These are phyloP conservation scores for Pezicula neosporulosa DNA, from an alignment of 2,329 filamentous ascomycete genomes.

Conservation along the genomic window DNA sequence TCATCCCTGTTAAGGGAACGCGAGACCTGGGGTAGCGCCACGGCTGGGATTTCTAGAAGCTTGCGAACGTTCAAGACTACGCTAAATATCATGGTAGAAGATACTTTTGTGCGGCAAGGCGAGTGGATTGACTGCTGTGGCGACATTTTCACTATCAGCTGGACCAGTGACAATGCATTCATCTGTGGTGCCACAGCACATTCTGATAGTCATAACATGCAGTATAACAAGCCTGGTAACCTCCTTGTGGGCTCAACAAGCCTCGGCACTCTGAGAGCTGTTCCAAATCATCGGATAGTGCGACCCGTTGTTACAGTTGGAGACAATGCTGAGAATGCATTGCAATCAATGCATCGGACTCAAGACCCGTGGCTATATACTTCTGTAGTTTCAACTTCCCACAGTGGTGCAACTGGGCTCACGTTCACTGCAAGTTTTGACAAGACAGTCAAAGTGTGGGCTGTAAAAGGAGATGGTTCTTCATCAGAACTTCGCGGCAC, in stretches of 20 bases:
- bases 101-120: slow-evolving; percentile 44
- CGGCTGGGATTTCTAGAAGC: slow-evolving; percentile 11
- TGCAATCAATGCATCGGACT: slow-evolving; percentile 51
- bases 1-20: slow-evolving; percentile 18
- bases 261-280: slow-evolving; percentile 43
- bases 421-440: slow-evolving; percentile 62
- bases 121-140: slow-evolving; percentile 61
- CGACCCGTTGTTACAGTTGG: slow-evolving; percentile 42
- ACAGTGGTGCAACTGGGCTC: slow-evolving; percentile 39
- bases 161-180: slow-evolving; percentile 50
- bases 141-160: slow-evolving; percentile 55
- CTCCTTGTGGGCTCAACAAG: slow-evolving; percentile 50
- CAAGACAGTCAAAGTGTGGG: slow-evolving; percentile 58
- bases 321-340: slow-evolving; percentile 50
- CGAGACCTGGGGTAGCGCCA: slow-evolving; percentile 18
- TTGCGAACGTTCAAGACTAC: slow-evolving; percentile 15
- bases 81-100: slow-evolving; percentile 36
- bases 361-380: slow-evolving; percentile 63
- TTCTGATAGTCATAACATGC: slow-evolving; percentile 60
- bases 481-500: slow-evolving; percentile 43
- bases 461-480: slow-evolving; percentile 32
- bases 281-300: slow-evolving; percentile 53
- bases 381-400: slow-evolving; percentile 60
- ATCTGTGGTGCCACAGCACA: slow-evolving; percentile 62
- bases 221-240: slow-evolving; percentile 65